phyloP scores from a whole-genome alignment of 495 filamentous ascomycete genomes.

The Xylaria venustula region DNA sequence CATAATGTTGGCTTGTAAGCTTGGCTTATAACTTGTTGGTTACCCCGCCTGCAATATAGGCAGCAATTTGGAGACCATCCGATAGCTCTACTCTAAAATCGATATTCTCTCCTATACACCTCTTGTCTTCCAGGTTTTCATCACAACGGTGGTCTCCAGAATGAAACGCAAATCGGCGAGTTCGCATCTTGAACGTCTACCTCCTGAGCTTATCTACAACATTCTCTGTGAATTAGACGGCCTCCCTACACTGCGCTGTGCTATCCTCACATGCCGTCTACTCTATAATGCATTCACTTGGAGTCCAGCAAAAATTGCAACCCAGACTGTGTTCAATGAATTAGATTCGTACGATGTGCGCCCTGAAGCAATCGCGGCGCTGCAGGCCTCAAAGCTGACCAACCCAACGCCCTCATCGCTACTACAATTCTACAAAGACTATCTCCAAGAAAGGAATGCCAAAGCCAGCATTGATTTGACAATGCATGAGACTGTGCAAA shows the following conservation, averaged over 20 bases:
- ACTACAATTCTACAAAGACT: conserved; percentile 1
- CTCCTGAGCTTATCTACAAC: background rate
- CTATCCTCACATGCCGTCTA: background rate
- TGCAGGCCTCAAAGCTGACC: background rate
- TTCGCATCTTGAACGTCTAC: conserved; percentile 7
- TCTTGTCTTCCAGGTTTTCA: too few relatives aligned
- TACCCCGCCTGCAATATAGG: too few relatives aligned
- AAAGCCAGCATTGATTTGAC: background rate
- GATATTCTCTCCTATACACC: too few relatives aligned
- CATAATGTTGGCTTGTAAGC: too few relatives aligned
- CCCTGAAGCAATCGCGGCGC: background rate
- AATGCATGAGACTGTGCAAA: background rate
- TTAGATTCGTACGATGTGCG: background rate
- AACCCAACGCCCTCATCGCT: background rate
- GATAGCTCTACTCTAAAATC: too few relatives aligned
- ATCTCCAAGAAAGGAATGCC: conserved; percentile 1
- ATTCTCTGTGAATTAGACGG: conserved; percentile 2
- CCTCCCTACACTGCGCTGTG: background rate
- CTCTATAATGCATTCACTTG: background rate
- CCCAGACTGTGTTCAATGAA: background rate
- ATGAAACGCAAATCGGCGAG: too few relatives aligned
- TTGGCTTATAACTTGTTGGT: too few relatives aligned
- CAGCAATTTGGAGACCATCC: too few relatives aligned
- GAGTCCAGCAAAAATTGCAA: background rate
- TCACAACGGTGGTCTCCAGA: too few relatives aligned